Percentiles rank a stretch among this genome's conserved stretches.
These are phyloP conservation scores for Sclerotinia glacialis DNA, from an alignment of 2,329 filamentous ascomycete genomes.

Conservation along the genomic window DNA sequence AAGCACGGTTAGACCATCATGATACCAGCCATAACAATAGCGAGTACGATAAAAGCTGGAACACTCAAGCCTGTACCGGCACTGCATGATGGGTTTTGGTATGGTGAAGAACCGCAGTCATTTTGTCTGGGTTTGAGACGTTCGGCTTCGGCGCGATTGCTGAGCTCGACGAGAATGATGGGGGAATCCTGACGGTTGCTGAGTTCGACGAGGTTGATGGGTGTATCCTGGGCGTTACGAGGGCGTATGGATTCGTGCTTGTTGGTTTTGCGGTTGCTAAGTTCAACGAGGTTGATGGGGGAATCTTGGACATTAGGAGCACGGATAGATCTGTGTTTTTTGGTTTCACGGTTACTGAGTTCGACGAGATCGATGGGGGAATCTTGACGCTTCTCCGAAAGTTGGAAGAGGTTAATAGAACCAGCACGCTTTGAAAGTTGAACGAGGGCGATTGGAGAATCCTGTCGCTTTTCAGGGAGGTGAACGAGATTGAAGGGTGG, in stretches of 20 bases:
- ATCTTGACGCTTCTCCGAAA: neutral
- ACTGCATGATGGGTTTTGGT: slow-evolving; percentile 1
- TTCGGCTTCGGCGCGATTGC: neutral
- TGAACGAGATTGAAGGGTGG: neutral
- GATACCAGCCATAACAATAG: neutral
- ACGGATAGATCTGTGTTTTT: no score
- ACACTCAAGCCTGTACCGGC: neutral
- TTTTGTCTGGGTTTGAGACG: neutral
- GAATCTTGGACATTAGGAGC: neutral
- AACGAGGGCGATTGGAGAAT: neutral
- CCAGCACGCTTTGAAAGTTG: neutral
- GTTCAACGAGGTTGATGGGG: neutral
- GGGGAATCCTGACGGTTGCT: neutral
- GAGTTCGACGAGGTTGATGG: neutral
- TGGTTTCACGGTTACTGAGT: neutral
- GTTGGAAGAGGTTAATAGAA: neutral
- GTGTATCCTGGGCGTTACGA: neutral
- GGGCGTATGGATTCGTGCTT: neutral
- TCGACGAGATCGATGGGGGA: neutral
- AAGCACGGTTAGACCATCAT: neutral
- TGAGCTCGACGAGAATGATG: neutral
- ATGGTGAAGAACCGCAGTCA: slow-evolving; percentile 14
- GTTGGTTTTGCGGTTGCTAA: neutral
- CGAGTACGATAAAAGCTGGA: neutral
- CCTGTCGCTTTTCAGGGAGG: neutral